Evolutionary conservation across 1,284 basidiomycete genomes (phyloP), one percentile per base, ranked within the genome.

Genomic region (Megacollybia platyphylla): DNA sequence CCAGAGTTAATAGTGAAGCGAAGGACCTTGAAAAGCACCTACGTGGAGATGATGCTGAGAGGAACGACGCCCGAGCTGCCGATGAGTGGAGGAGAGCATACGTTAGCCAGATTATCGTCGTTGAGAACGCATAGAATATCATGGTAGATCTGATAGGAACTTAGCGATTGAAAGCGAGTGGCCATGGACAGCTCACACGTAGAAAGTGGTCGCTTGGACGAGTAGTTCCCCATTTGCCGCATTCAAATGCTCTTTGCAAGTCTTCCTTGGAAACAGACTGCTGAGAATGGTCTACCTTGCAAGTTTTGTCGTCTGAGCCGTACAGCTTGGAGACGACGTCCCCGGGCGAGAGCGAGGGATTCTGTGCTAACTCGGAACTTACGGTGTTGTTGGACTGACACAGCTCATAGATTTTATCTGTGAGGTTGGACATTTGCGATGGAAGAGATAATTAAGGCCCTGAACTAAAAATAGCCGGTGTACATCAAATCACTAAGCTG

Each of bases 21-120:
- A 39, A 11, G 15, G 10, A 8, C 30, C 29, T 17, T 34, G 10
- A 40, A 11, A 40, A 31, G 15, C 10, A 43, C 61, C 11, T 49
- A 65, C 60, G 66, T 54, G 2, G 69, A 70, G 46, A 74, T 55
- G 44, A 72, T 63, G 4, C 63, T 59, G 39, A 78, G 57, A 8
- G 76, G 79, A 43, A 78, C 68, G 2, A 74, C 73, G 3, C 72
- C 73, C 8, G 67, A 70, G 7, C 68, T 67, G 2, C 70, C 76
- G 40, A 79, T 57, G 6, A 80, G 58, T 9, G 73, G 65, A 0
- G 77, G 78, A 2, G 76, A 70, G 36, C 70, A 66, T 45, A 77
- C 60, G 9, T 73, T 72, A 2, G 67, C 63, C 45, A 73, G 60
- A 0, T 71, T 69, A 49, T 76, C 67, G 47, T 57, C 53, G 29